Conservation (phyloP, 176 grass and related monocot genomes). For the Oryza coarctata region DNA sequence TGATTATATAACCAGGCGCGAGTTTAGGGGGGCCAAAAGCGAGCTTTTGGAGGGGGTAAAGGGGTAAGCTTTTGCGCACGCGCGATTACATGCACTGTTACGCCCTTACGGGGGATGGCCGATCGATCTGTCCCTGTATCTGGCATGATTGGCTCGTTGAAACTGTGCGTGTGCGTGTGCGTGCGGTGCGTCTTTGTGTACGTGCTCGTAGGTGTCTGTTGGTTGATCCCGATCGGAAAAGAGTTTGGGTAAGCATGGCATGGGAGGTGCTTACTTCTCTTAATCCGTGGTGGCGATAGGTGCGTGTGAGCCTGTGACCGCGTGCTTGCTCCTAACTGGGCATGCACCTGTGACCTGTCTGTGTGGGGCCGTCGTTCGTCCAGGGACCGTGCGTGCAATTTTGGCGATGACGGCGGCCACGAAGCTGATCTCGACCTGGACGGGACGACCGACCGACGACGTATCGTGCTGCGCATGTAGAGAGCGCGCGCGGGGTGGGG, state of each 20-base stretch:
- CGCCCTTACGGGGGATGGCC: neutral
- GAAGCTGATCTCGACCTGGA: neutral
- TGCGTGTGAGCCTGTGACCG: neutral
- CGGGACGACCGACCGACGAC: neutral
- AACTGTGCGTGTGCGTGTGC: neutral
- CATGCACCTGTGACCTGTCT: too few relatives aligned
- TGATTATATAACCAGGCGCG: slow-evolving; percentile 26
- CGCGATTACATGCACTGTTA: slow-evolving; percentile 12
- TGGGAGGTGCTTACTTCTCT: neutral
- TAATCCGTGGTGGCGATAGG: neutral
- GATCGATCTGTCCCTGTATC: neutral
- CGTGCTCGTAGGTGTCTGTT: neutral
- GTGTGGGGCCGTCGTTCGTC: too few relatives aligned
- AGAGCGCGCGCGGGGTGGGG: neutral
- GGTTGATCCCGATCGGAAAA: neutral
- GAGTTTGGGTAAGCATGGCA: neutral
- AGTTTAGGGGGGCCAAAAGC: slow-evolving; percentile 28
- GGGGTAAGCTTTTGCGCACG: slow-evolving; percentile 34
- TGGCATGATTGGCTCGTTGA: slow-evolving; percentile 42
- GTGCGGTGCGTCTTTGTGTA: too few relatives aligned
- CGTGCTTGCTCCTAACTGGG: neutral
- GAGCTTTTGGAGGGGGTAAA: slow-evolving; percentile 37
- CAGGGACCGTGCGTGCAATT: neutral
- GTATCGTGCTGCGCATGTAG: neutral
- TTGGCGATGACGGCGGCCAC: neutral